A percentile compares a stretch with the other conserved stretches of the same genome.
These are phyloP conservation scores for Agrostemma githago DNA, from an alignment of 148 eudicot genomes.

Conservation along the genomic window DNA sequence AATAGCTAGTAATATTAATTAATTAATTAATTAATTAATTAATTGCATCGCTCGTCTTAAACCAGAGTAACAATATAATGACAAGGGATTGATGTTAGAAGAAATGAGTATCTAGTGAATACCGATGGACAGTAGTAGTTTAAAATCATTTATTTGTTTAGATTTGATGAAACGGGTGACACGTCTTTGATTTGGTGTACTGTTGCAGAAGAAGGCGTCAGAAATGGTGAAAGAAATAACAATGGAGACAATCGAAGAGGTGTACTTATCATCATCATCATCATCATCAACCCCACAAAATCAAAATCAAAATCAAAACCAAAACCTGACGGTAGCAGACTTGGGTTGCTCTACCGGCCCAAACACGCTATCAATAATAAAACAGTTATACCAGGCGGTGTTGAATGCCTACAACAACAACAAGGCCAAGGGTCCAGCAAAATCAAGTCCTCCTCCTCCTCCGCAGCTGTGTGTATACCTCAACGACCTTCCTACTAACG, in stretches of 20 bases:
- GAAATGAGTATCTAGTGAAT: no score
- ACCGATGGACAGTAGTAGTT: no score
- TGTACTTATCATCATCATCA: slow-evolving; percentile 21
- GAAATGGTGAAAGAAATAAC: slow-evolving; percentile 65
- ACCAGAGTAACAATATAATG: no score
- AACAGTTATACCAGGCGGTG: slow-evolving; percentile 41
- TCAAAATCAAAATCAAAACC: slow-evolving; percentile 41
- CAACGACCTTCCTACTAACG: slow-evolving; percentile 61
- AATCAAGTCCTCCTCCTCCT: not conserved
- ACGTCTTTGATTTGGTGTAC: not conserved
- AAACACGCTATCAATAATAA: slow-evolving; percentile 48
- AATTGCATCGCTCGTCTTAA: no score
- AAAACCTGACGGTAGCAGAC: slow-evolving; percentile 58
- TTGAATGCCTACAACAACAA: slow-evolving; percentile 22
- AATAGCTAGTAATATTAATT: no score
- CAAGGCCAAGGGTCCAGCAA: slow-evolving; percentile 7
- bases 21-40: no score
- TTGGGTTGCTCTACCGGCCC: slow-evolving; percentile 78
- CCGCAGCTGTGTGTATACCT: slow-evolving; percentile 50
- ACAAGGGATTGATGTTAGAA: no score
- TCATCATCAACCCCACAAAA: slow-evolving; percentile 32
- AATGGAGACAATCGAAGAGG: slow-evolving; percentile 40
- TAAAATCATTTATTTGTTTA: no score
- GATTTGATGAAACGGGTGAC: no score
- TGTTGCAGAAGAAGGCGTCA: slow-evolving; percentile 50